A percentile compares a stretch with the other conserved stretches of the same genome.
phyloP scores from a whole-genome alignment of 441 rosid genomes.

The Populus trichocarpa region DNA sequence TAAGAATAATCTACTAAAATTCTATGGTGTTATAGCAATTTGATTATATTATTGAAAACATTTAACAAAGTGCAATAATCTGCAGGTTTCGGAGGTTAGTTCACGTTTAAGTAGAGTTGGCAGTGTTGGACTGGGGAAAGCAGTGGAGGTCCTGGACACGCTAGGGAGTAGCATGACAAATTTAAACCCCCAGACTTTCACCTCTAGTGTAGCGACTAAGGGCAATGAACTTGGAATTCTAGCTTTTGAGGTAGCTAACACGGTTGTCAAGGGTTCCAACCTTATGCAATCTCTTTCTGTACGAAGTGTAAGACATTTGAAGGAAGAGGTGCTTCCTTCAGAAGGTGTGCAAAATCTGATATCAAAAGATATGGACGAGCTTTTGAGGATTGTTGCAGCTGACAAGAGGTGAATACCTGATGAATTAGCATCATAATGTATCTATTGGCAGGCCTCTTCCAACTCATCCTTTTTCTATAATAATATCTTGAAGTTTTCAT shows the following conservation, averaged over 20 bases:
- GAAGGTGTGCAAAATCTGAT: constrained; percentile 79
- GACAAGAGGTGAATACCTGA: constrained; percentile 70
- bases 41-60: background rate
- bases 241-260: constrained; percentile 96
- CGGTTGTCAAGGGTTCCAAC: constrained; percentile 84
- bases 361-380: constrained; percentile 72
- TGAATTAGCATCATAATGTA: constrained; percentile 4
- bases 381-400: constrained; percentile 66
- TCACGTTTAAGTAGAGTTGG: constrained; percentile 83
- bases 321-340: constrained; percentile 77
- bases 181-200: constrained; percentile 51
- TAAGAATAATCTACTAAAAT: background rate
- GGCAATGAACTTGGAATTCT: constrained; percentile 78
- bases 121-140: constrained; percentile 73
- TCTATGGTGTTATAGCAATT: background rate
- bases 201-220: constrained; percentile 63
- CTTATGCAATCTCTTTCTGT: constrained; percentile 82
- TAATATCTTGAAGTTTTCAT: background rate
- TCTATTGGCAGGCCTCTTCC: background rate
- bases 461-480: background rate
- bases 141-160: constrained; percentile 87
- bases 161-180: constrained; percentile 93
- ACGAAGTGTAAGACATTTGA: constrained; percentile 57
- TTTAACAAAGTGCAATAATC: background rate
- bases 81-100: constrained; percentile 87